These are phyloP conservation scores for Chlamydomonas sp. DNA, from an alignment of 139 green algal genomes.

Conservation along the genomic window DNA sequence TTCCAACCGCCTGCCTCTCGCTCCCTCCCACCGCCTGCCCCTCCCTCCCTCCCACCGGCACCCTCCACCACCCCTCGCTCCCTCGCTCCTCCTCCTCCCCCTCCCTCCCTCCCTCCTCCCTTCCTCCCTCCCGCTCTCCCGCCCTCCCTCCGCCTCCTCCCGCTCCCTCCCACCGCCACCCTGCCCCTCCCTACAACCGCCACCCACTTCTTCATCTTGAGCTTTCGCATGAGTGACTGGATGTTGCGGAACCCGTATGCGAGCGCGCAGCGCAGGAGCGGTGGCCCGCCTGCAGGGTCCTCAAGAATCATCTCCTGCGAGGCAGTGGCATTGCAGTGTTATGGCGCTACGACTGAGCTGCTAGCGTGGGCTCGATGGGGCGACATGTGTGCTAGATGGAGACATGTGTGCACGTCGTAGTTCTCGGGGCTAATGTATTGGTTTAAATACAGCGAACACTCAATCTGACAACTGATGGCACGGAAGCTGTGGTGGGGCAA, in stretches of 20 bases:
- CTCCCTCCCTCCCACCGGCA: neutral
- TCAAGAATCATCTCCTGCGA: conserved; percentile 30
- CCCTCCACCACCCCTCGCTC: neutral
- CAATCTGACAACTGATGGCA: too few species aligned
- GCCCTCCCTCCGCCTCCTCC: neutral
- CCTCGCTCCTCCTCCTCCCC: neutral
- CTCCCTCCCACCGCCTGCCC: neutral
- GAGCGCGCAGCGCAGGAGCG: conserved; percentile 66
- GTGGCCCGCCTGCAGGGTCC: neutral
- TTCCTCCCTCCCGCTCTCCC: too few species aligned
- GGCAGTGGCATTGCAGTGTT: too few species aligned
- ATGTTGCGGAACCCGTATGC: conserved; percentile 97
- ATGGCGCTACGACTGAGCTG: too few species aligned
- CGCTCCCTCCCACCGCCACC: neutral
- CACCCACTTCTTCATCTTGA: conserved; percentile 69
- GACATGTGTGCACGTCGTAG: too few species aligned
- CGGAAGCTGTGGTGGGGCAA: too few species aligned
- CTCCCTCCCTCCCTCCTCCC: neutral
- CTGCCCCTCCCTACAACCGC: conserved; percentile 87
- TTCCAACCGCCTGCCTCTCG: too few species aligned
- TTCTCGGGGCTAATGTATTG: too few species aligned
- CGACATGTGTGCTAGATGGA: too few species aligned
- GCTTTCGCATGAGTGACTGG: conserved; percentile 85
- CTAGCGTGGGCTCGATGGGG: too few species aligned
- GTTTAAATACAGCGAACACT: too few species aligned